phyloP scores from a whole-genome alignment of 2,329 filamentous ascomycete genomes.

The Byssochlamys sp. region DNA sequence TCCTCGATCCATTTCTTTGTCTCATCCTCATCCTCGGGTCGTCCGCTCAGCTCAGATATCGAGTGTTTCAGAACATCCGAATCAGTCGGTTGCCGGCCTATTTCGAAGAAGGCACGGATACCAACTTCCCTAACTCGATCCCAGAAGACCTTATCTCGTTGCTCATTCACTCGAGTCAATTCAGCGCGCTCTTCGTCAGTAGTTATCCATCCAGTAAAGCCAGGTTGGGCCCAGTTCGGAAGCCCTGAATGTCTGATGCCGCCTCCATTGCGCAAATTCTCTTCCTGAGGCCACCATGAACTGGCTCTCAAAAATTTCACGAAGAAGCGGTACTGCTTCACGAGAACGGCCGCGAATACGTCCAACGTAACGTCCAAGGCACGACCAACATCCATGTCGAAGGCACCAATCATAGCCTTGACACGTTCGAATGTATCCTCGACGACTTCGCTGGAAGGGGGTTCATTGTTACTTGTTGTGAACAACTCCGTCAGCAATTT shows the following conservation, averaged over 20 bases:
- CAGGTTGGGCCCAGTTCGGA: conserved; percentile 77
- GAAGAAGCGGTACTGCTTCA: conserved; percentile 89
- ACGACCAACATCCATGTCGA: conserved; percentile 89
- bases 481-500: conserved; percentile 95
- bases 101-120: conserved; percentile 77
- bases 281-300: conserved; percentile 86
- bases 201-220: conserved; percentile 52
- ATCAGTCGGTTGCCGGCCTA: conserved; percentile 62
- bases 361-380: conserved; percentile 91
- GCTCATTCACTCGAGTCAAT: conserved; percentile 47
- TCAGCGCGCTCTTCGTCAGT: conserved; percentile 59
- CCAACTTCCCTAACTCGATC: conserved; percentile 63
- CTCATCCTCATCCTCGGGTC: conserved; percentile 43
- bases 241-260: conserved; percentile 48
- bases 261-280: conserved; percentile 36
- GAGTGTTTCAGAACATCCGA: conserved; percentile 47
- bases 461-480: conserved; percentile 67
- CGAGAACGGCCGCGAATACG: conserved; percentile 83
- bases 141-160: conserved; percentile 74
- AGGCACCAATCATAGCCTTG: conserved; percentile 90
- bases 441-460: conserved; percentile 65
- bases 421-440: conserved; percentile 82
- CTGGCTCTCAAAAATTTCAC: conserved; percentile 83
- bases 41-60: conserved; percentile 29
- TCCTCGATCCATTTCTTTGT: conserved; percentile 66